Percentiles rank a stretch among this genome's conserved stretches.
Evolutionary conservation across 2,329 filamentous ascomycete species (phyloP).

Genomic region (Phaeosphaeria sp.): DNA sequence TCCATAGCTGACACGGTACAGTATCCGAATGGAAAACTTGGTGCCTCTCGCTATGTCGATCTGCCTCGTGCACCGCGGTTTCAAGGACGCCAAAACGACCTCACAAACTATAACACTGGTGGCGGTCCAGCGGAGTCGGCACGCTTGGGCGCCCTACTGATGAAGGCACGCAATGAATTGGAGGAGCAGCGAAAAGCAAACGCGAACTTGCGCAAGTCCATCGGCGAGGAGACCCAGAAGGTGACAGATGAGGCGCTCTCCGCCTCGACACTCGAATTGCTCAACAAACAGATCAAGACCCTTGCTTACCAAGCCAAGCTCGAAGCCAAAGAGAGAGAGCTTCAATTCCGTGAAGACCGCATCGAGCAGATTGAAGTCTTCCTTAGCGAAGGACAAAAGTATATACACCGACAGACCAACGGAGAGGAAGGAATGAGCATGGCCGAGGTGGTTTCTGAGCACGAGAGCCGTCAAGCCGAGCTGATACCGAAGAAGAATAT

Average conservation of each 20-base stretch:
- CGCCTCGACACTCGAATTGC: constrained; percentile 12
- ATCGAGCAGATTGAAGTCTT: constrained; percentile 25
- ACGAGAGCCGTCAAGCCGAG: constrained; percentile 9
- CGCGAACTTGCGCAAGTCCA: constrained; percentile 6
- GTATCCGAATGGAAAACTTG: background rate
- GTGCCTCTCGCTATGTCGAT: background rate
- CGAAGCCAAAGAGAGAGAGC: constrained; percentile 13
- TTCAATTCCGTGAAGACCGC: constrained; percentile 16
- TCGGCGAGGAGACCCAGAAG: constrained; percentile 15
- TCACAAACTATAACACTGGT: constrained; percentile 2
- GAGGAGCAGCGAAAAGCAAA: constrained; percentile 20
- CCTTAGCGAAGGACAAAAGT: constrained; percentile 30
- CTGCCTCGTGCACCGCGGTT: constrained; percentile 4
- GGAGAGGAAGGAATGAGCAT: constrained; percentile 13
- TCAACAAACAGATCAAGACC: constrained; percentile 20
- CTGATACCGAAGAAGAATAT: constrained; percentile 4
- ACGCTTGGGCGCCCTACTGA: constrained; percentile 15
- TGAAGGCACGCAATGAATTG: constrained; percentile 20
- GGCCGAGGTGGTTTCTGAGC: constrained; percentile 11
- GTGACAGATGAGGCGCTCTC: constrained; percentile 15
- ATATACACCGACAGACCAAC: constrained; percentile 16
- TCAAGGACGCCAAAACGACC: background rate
- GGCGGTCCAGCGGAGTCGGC: constrained; percentile 14
- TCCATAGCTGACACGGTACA: background rate
- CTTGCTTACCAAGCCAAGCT: constrained; percentile 12